Evolutionary conservation across 2,329 filamentous ascomycete genomes (phyloP), one percentile per base, ranked within the genome.

Genomic region (Taxawa tesnikishii): DNA sequence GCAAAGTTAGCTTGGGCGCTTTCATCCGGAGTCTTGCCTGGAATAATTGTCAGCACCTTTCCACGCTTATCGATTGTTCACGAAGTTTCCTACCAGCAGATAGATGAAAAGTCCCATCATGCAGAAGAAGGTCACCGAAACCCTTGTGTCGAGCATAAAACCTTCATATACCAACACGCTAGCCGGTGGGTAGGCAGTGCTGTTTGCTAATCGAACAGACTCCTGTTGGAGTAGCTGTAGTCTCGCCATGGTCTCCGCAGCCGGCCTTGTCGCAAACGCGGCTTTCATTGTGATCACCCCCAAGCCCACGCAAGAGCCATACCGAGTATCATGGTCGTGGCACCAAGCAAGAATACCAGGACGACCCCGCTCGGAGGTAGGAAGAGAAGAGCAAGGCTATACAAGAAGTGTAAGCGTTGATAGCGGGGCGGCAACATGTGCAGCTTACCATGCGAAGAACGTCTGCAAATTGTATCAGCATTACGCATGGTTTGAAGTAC

Each of bases 91-190:
- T 6, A 23, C 29, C 30, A 39, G 30, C 19, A 39, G 15, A 17
- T 39, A 39, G 15, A 39, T 12, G 12, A 39, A 38, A 15, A 39
- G 17, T 5, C 34, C 14, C 13, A 39, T 5, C 37, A 39, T 39
- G 34, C 34, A 33, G 26, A 39, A 39, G 19, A 28, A 38, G 8
- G 37, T 39, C 16, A 37, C 27, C 9, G 35, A 33, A 10, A 37
- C 23, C 6, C 35, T 28, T 2, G 19, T 37, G 15, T 37, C 35
- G 3, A 37, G 35, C 30, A 37, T 29, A 11, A 37, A 33, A 6
- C 35, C 35, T 3, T 37, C 19, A 14, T 29, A 37, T 6, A 37
- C 16, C 10, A 37, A n/a, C 6, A 36, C 29, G 8, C 18, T 29
- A 2, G 27, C 26, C n/a, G 31, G 14, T 4, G 30, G 16, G 7